Conservation (phyloP, 2,329 filamentous ascomycete genomes). For the Arthroderma uncinatum region DNA sequence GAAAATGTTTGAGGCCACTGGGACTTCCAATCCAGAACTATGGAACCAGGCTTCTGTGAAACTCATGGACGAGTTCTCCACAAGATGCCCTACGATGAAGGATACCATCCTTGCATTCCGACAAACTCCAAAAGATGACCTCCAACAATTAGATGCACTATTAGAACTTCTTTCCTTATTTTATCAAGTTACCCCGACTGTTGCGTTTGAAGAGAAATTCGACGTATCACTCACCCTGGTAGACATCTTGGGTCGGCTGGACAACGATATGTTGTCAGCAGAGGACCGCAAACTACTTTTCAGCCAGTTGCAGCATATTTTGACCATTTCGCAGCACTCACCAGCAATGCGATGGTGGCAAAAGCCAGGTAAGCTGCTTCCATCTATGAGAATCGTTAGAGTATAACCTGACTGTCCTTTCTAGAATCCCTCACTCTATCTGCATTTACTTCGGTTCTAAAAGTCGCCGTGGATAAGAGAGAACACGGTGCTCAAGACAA, state of each 20-base stretch:
- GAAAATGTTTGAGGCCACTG: constrained; percentile 47
- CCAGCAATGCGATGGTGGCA: constrained; percentile 85
- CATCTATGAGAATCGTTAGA: constrained; percentile 11
- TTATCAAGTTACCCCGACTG: constrained; percentile 67
- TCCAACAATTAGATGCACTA: constrained; percentile 66
- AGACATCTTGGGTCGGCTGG: constrained; percentile 52
- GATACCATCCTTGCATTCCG: constrained; percentile 67
- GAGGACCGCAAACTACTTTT: constrained; percentile 48
- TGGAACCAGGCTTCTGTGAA: constrained; percentile 62
- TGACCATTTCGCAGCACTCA: constrained; percentile 68
- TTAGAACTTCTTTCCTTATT: constrained; percentile 72
- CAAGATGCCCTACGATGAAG: constrained; percentile 69
- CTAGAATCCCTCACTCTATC: constrained; percentile 32
- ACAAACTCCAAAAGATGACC: constrained; percentile 53
- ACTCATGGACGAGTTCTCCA: constrained; percentile 62
- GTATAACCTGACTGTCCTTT: neutral
- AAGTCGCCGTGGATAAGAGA: constrained; percentile 25
- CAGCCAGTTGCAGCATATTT: constrained; percentile 69
- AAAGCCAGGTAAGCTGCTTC: constrained; percentile 44
- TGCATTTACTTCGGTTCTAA: constrained; percentile 33
- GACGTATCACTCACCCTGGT: constrained; percentile 72
- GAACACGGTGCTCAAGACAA: constrained; percentile 25
- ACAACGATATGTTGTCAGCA: constrained; percentile 35
- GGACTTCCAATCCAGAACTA: constrained; percentile 35
- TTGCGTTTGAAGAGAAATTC: constrained; percentile 73